A percentile compares a stretch with the other conserved stretches of the same genome.
Conservation (phyloP, 2,329 filamentous ascomycete genomes). For the Arthrobotrys entomopaga region DNA sequence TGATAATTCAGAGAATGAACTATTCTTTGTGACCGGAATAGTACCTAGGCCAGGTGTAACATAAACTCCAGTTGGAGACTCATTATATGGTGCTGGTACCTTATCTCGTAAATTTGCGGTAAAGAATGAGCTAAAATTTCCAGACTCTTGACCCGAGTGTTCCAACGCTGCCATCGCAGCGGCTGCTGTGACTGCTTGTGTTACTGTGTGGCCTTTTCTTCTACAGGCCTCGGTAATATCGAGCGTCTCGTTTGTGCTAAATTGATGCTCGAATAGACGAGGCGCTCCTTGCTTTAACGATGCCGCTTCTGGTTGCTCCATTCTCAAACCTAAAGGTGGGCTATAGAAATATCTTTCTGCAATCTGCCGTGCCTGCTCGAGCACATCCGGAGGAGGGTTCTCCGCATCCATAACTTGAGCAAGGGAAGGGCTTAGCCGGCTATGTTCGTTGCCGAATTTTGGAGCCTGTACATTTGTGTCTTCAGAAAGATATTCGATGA, state of each 20-base stretch:
- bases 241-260: conserved; percentile 18
- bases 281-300: neutral
- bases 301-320: neutral
- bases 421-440: conserved; percentile 5
- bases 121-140: neutral
- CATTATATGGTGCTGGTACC: neutral
- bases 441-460: conserved; percentile 5
- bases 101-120: neutral
- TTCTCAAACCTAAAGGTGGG: neutral
- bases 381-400: neutral
- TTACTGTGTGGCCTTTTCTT: conserved; percentile 10
- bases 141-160: neutral
- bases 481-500: conserved; percentile 13
- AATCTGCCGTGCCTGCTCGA: neutral
- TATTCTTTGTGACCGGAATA: neutral
- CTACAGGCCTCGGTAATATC: conserved; percentile 10
- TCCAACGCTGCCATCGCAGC: neutral
- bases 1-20: neutral
- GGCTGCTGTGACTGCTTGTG: conserved; percentile 12
- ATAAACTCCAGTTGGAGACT: neutral
- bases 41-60: neutral
- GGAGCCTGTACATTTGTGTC: neutral
- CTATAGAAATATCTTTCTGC: neutral
- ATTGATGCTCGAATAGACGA: neutral
- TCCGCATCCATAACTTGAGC: neutral